These are phyloP conservation scores for Citrus hindsii DNA, from an alignment of 345 rosid genomes.

Conservation along the genomic window DNA sequence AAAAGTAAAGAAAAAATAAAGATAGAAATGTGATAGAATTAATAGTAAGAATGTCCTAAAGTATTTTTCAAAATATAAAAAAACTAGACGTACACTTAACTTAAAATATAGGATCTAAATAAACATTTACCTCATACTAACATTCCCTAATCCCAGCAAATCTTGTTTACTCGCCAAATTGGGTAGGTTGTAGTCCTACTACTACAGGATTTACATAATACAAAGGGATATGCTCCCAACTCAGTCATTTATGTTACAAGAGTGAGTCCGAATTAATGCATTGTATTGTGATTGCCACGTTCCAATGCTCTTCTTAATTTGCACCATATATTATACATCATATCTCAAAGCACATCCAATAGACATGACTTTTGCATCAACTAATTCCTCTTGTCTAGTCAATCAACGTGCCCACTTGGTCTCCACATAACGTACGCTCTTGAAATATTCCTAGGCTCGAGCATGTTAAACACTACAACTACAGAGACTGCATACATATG, in stretches of 20 bases:
- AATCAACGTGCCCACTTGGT: slow-evolving; percentile 42
- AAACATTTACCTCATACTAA: too few species aligned
- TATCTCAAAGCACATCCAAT: too few species aligned
- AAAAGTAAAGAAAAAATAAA: too few species aligned
- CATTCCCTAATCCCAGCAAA: too few species aligned
- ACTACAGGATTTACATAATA: neutral
- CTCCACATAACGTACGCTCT: slow-evolving; percentile 36
- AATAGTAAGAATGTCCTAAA: too few species aligned
- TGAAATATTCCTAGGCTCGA: slow-evolving; percentile 41
- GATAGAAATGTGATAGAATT: too few species aligned
- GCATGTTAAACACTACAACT: neutral
- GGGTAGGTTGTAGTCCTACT: neutral
- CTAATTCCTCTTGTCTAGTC: slow-evolving; percentile 19
- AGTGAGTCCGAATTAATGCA: neutral
- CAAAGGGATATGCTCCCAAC: neutral
- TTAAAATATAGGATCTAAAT: too few species aligned
- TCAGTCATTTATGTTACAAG: neutral
- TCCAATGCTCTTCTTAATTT: too few species aligned
- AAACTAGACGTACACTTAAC: too few species aligned
- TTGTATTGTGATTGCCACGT: too few species aligned
- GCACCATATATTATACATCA: too few species aligned
- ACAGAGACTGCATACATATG: neutral
- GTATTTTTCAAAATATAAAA: too few species aligned
- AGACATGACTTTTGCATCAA: neutral
- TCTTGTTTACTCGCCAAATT: neutral